Evolutionary conservation across 495 filamentous ascomycete genomes (phyloP), one percentile per base, ranked within the genome.

Genomic region (Lophiostoma macrostomum): DNA sequence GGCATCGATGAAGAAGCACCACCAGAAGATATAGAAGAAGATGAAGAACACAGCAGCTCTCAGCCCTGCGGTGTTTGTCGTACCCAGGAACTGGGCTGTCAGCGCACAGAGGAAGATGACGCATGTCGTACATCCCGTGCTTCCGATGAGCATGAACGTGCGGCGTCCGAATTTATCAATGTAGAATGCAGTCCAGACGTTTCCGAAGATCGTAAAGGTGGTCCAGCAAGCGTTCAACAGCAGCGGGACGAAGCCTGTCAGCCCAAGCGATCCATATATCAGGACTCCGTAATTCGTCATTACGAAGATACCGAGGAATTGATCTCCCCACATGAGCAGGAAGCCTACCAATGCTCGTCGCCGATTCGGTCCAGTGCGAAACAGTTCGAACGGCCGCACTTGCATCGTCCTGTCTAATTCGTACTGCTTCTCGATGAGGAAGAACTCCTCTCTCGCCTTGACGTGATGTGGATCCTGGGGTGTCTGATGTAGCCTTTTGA

Each of bases 281-380:
- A 79, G 46, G 18, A 79, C 74, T 1, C 68, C 70, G 50, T 79
- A 79, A 57, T 76, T 78, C 41, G 73, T 72, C 64, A 72, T 65
- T 11, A 73, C 53, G 35, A 42, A 66, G 49, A 75, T 72, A 0
- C 72, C 74, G 23, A 74, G 65, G 8, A 67, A 63, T 35, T 61
- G 55, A 46, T 59, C 29, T 12, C 49, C 49, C 42, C 43, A 61
- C 59, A 63, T 63, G 8, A 65, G 24, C 13, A 62, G 10, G 24
- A 46, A 35, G n/a, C 48, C 54, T 20, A 65, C 46, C 20, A 63
- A 32, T 43, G 73, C 67, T 0, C 75, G 66, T 59, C 72, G 71
- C 25, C 73, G 58, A 57, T 77, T 76, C 1, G 74, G 58, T 19
- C 61, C 59, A 44, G 69, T 75, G 30, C 62, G 69, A 30, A 74